Conservation (phyloP, 164 flowering plant genomes). For the Litsea cubeba region DNA sequence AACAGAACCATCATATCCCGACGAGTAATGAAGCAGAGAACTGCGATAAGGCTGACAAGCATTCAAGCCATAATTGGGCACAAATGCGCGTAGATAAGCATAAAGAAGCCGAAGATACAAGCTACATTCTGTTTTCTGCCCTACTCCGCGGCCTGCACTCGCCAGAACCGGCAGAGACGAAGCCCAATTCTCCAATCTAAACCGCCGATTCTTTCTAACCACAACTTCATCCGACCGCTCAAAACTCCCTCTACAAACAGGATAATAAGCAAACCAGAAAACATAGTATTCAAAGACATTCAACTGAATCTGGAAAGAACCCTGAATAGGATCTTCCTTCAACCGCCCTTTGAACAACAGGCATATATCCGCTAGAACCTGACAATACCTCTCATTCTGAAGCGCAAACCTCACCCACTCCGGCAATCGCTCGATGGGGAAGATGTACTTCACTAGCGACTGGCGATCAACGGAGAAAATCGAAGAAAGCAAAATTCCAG, state of each 20-base stretch:
- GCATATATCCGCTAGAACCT: slow-evolving; percentile 46
- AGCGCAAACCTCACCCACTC: slow-evolving; percentile 66
- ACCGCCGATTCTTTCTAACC: slow-evolving; percentile 26
- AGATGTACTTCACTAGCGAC: slow-evolving; percentile 63
- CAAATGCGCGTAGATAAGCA: slow-evolving; percentile 63
- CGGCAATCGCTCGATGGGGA: slow-evolving; percentile 76
- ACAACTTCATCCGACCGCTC: slow-evolving; percentile 27
- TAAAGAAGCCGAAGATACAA: slow-evolving; percentile 58
- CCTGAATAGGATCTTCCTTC: slow-evolving; percentile 39
- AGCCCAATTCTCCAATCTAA: slow-evolving; percentile 68
- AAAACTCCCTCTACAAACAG: slow-evolving; percentile 58
- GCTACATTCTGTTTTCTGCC: slow-evolving; percentile 35
- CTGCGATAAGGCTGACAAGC: slow-evolving; percentile 57
- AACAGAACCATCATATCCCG: slow-evolving; percentile 38
- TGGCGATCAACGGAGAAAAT: slow-evolving; percentile 57
- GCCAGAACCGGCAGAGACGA: slow-evolving; percentile 50
- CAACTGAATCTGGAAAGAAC: slow-evolving; percentile 51
- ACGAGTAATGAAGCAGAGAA: slow-evolving; percentile 55
- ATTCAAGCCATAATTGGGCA: slow-evolving; percentile 41
- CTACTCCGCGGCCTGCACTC: slow-evolving; percentile 22
- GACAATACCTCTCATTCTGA: slow-evolving; percentile 24
- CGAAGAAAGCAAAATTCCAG: slow-evolving; percentile 46
- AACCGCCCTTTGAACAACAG: slow-evolving; percentile 53
- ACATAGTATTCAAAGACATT: slow-evolving; percentile 79
- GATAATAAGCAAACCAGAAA: slow-evolving; percentile 92